Percentiles rank a stretch among this genome's conserved stretches.
phyloP scores from a whole-genome alignment of 78 protist genomes.

The Polysphondylium violaceum region DNA sequence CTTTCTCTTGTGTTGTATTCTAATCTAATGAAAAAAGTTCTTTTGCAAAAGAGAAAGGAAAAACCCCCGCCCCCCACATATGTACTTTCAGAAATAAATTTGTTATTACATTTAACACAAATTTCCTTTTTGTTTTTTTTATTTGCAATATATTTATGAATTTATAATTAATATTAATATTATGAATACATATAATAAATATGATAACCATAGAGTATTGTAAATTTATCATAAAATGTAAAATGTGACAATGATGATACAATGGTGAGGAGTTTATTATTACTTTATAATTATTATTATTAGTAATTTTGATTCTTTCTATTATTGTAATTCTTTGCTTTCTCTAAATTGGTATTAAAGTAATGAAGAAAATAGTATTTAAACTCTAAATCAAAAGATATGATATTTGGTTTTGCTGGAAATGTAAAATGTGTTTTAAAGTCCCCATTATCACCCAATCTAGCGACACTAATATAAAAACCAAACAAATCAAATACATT shows the following conservation, averaged over 20 bases:
- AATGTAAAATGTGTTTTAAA: no score
- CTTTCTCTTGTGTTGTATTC: no score
- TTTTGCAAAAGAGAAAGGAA: no score
- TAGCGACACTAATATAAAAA: background rate
- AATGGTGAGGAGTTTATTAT: no score
- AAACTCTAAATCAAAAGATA: constrained; percentile 12
- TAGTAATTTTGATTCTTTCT: no score
- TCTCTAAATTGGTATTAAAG: background rate
- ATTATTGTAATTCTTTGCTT: background rate
- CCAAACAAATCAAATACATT: constrained; percentile 11
- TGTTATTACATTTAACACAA: no score
- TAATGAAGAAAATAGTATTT: constrained; percentile 43
- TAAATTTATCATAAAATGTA: background rate
- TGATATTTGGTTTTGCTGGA: background rate
- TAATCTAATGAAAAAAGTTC: no score
- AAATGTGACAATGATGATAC: background rate
- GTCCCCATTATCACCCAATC: constrained; percentile 3
- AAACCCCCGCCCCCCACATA: no score
- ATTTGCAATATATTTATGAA: background rate
- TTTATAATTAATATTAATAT: background rate
- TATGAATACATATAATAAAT: background rate
- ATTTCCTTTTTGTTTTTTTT: no score
- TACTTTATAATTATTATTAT: no score
- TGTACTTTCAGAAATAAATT: no score
- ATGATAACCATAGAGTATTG: background rate